Conservation (phyloP, 176 grass and related monocot genomes). For the Ensete glaucum region DNA sequence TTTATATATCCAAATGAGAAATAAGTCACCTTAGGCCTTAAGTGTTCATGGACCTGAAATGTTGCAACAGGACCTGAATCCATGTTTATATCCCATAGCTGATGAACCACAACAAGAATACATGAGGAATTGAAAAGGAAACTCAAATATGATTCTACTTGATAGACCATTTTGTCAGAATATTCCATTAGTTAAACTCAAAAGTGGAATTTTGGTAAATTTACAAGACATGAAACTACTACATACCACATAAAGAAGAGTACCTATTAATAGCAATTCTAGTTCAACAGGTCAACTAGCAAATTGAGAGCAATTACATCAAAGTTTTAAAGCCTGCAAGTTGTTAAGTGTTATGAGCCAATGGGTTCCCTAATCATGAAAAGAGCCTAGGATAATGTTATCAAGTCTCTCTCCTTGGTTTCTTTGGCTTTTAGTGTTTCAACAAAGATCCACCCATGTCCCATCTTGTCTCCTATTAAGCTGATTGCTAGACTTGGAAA, state of each 20-base stretch:
- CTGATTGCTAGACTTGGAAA: no score
- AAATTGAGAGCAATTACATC: not conserved
- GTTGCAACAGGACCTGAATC: conserved; percentile 79
- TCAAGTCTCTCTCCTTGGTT: no score
- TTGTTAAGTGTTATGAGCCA: no score
- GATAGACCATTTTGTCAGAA: not conserved
- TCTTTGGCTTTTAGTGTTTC: no score
- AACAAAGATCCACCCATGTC: no score
- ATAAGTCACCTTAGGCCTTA: conserved; percentile 86
- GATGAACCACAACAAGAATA: conserved; percentile 11
- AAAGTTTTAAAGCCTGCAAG: not conserved
- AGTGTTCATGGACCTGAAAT: conserved; percentile 88
- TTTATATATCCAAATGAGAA: conserved; percentile 22
- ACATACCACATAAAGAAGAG: not conserved
- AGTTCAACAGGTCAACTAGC: no score
- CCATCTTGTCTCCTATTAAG: no score
- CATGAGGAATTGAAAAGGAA: not conserved
- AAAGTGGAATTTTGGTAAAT: not conserved
- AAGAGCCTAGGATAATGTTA: no score
- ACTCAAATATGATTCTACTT: not conserved
- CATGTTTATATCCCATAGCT: conserved; percentile 98
- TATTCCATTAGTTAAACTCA: conserved; percentile 5
- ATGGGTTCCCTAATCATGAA: no score
- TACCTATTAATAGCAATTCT: not conserved
- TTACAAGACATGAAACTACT: not conserved